Percentiles rank a stretch among this genome's conserved stretches.
Evolutionary conservation across 345 rosid genomes (phyloP).

Genomic region (Eucalyptus tenuipes): DNA sequence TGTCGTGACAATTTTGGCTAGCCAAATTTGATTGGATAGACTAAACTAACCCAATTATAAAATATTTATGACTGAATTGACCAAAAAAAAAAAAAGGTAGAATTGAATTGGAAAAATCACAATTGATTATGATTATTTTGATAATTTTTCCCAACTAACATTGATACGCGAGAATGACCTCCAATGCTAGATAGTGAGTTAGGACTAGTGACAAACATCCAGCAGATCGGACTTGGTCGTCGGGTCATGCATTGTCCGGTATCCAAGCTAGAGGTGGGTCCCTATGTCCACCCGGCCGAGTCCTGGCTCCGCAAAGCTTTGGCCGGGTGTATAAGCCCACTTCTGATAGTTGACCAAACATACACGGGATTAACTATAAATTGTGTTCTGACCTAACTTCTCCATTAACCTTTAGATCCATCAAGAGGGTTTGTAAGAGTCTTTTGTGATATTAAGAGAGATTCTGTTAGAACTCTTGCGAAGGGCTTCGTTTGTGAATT

Average conservation of each 20-base stretch:
- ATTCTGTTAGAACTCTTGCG: neutral
- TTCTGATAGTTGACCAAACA: neutral
- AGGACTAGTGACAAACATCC: neutral
- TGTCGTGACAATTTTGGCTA: fast-evolving
- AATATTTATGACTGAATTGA: fast-evolving
- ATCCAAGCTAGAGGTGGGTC: neutral
- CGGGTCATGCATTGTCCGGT: neutral
- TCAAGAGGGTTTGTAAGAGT: neutral
- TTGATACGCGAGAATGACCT: too few relatives aligned
- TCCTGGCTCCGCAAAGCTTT: neutral
- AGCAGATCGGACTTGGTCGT: neutral
- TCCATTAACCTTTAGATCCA: neutral
- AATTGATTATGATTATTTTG: too few relatives aligned
- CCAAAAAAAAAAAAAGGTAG: fast-evolving
- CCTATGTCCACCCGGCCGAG: neutral
- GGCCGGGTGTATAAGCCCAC: neutral
- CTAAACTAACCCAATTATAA: fast-evolving
- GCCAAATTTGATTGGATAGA: fast-evolving
- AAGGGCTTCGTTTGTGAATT: neutral
- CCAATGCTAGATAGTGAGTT: neutral
- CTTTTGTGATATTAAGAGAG: neutral
- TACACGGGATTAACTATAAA: neutral
- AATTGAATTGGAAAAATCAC: too few relatives aligned
- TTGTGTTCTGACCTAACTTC: neutral
- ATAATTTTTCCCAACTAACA: too few relatives aligned